A percentile compares a stretch with the other conserved stretches of the same genome.
phyloP scores from a whole-genome alignment of 2,329 filamentous ascomycete species.

The Byssoonygena ceratinophila region DNA sequence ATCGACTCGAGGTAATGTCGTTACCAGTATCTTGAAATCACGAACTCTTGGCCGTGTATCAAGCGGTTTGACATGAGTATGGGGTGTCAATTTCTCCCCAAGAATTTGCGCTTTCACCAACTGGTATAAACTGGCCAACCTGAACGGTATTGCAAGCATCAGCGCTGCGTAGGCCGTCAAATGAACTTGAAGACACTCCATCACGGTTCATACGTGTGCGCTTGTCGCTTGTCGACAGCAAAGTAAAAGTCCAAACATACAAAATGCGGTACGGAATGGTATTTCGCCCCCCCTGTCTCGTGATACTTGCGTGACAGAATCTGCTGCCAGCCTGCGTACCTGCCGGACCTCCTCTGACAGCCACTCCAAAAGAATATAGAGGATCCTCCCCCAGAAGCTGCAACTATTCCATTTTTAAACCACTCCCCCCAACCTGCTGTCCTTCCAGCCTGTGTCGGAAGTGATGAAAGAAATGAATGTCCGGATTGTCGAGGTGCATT shows the following conservation, averaged over 20 bases:
- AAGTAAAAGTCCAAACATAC: not conserved
- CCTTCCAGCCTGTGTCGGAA: not conserved
- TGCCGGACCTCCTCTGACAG: constrained; percentile 12
- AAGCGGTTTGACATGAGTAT: constrained; percentile 7
- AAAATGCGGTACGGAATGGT: constrained; percentile 2
- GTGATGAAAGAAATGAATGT: constrained; percentile 1
- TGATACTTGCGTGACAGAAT: constrained; percentile 15
- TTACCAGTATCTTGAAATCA: constrained; percentile 1
- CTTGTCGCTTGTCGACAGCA: not conserved
- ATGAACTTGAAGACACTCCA: not conserved
- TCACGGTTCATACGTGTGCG: not conserved
- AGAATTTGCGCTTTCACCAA: not conserved
- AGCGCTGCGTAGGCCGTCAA: not conserved
- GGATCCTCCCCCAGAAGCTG: constrained; percentile 2
- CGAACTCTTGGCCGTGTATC: constrained; percentile 8
- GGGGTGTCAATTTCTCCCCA: not conserved
- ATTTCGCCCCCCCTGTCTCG: constrained; percentile 8
- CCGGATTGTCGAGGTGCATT: not conserved
- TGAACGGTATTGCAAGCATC: not conserved
- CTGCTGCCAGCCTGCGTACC: constrained; percentile 13
- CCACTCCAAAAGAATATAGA: constrained; percentile 10
- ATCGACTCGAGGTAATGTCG: not conserved
- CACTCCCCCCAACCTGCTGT: not conserved
- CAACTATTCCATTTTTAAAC: not conserved
- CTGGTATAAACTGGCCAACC: not conserved